These are phyloP conservation scores for Chlorella vulgaris DNA, from an alignment of 139 green algal genomes.

Conservation along the genomic window DNA sequence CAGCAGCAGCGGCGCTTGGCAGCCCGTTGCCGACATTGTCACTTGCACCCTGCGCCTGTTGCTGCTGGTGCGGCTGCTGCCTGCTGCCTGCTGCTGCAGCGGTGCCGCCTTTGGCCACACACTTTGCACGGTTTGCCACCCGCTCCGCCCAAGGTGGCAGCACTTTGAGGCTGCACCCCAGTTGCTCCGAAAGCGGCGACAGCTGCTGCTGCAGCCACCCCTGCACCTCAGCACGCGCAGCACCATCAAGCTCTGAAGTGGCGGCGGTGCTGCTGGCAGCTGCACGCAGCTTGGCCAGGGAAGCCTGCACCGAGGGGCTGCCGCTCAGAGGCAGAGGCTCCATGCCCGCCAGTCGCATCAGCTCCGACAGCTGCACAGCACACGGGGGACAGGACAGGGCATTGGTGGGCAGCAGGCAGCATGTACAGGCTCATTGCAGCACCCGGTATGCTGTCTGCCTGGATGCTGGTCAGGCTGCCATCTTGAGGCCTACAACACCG, in stretches of 20 bases:
- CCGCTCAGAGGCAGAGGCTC: not conserved
- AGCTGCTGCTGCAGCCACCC: conserved; percentile 18
- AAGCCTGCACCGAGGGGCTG: not conserved
- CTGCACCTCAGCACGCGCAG: not conserved
- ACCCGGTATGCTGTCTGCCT: too few species aligned
- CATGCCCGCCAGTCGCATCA: conserved; percentile 12
- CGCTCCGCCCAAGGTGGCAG: conserved; percentile 7
- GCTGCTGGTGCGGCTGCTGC: not conserved
- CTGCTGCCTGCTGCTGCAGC: not conserved
- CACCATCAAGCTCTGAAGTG: not conserved
- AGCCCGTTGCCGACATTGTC: not conserved
- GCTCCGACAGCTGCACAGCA: conserved; percentile 10
- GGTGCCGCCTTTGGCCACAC: not conserved
- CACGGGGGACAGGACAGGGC: not conserved
- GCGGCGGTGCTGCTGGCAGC: conserved; percentile 6
- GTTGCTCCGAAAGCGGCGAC: not conserved
- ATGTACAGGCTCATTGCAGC: too few species aligned
- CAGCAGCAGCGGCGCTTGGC: too few species aligned
- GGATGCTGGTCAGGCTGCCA: too few species aligned
- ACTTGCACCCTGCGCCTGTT: not conserved
- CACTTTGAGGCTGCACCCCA: not conserved
- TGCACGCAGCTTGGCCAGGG: not conserved
- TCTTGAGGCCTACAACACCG: too few species aligned
- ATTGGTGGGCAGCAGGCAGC: not conserved
- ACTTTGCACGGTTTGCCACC: too few species aligned